phyloP scores from a whole-genome alignment of 306 rosid genomes.

The Gynostemma pentaphyllum region DNA sequence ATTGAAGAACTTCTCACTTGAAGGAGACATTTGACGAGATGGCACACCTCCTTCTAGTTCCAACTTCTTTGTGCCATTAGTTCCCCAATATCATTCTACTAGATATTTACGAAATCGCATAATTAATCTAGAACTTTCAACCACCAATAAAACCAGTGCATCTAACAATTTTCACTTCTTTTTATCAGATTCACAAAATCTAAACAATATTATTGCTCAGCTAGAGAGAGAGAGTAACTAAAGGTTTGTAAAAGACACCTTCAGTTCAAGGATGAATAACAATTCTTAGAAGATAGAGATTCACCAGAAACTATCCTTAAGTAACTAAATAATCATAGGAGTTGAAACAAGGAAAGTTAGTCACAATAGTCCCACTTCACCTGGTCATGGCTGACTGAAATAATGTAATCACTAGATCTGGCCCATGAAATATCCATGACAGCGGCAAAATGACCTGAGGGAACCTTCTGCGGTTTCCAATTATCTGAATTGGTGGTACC shows the following conservation, averaged over 20 bases:
- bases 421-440: slow-evolving; percentile 82
- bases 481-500: slow-evolving; percentile 33
- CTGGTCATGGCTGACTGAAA: slow-evolving; percentile 95
- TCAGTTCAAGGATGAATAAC: neutral
- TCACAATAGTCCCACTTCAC: slow-evolving; percentile 24
- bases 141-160: neutral
- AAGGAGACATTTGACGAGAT: neutral
- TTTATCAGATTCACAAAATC: neutral
- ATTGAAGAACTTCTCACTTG: neutral
- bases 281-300: too few relatives aligned
- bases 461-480: slow-evolving; percentile 92
- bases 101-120: neutral
- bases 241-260: neutral
- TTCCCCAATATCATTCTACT: neutral
- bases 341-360: neutral
- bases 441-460: slow-evolving; percentile 93
- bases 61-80: neutral
- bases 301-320: too few relatives aligned
- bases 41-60: neutral
- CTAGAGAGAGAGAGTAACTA: neutral
- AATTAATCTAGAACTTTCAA: neutral
- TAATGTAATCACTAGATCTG: slow-evolving; percentile 62
- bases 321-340: neutral
- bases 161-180: neutral
- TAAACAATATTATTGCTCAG: neutral